Percentiles rank a stretch among this genome's conserved stretches.
Conservation (phyloP, 2,329 filamentous ascomycete species). For the Meredithiella fracta region DNA sequence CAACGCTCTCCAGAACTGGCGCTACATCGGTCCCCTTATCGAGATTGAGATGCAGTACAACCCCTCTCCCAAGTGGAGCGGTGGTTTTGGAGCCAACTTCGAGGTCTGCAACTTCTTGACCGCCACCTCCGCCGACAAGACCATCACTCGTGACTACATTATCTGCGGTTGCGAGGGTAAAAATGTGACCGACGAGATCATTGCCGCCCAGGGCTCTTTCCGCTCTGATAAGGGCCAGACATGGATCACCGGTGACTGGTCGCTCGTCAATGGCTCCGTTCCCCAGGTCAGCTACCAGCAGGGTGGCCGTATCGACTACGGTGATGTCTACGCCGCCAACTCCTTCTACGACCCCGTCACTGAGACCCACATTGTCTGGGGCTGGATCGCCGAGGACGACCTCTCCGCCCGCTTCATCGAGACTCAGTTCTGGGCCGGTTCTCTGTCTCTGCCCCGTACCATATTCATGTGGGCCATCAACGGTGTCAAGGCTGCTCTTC, state of each 20-base stretch:
- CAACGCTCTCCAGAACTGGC: conserved; percentile 16
- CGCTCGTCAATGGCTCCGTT: conserved; percentile 2
- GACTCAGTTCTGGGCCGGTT: conserved; percentile 11
- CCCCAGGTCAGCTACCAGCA: conserved; percentile 7
- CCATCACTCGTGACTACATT: conserved; percentile 7
- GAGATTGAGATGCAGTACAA: conserved; percentile 6
- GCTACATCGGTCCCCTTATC: conserved; percentile 14
- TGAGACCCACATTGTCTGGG: conserved; percentile 5
- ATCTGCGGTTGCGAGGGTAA: conserved; percentile 11
- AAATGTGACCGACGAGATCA: background rate
- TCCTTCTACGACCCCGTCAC: conserved; percentile 16
- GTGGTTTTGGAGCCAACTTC: conserved; percentile 10
- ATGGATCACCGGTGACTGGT: conserved; percentile 7
- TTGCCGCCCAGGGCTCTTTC: conserved; percentile 1
- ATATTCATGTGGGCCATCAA: conserved; percentile 9
- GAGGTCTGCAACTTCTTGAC: conserved; percentile 13
- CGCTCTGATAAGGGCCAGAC: conserved; percentile 9
- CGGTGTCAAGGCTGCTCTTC: conserved; percentile 8
- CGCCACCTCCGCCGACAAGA: background rate
- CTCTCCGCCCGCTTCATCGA: conserved; percentile 6
- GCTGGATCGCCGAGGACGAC: conserved; percentile 10
- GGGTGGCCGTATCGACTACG: conserved; percentile 16
- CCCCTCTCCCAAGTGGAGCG: conserved; percentile 11
- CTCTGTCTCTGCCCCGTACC: conserved; percentile 10
- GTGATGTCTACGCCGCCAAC: conserved; percentile 17